A percentile compares a stretch with the other conserved stretches of the same genome.
These are phyloP conservation scores for Zygotorulaspora chibaensis DNA, from an alignment of 805 yeast species.

Conservation along the genomic window DNA sequence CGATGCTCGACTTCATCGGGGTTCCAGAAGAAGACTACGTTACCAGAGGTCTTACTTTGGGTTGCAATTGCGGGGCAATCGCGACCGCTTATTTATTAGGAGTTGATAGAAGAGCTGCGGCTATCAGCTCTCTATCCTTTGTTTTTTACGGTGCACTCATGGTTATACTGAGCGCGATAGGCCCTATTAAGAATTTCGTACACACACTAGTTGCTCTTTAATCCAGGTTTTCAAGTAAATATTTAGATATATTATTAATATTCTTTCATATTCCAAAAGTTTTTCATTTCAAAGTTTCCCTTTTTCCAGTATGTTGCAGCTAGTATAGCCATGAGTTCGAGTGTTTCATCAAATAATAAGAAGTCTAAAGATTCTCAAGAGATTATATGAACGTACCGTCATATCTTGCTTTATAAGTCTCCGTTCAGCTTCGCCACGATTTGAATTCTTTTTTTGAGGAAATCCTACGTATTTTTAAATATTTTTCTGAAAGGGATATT, in stretches of 20 bases:
- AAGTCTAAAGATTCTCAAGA: too few species aligned
- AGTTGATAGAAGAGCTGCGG: constrained; percentile 75
- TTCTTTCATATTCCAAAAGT: too few species aligned
- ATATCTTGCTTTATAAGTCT: too few species aligned
- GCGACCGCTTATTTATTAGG: constrained; percentile 72
- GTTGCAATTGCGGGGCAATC: constrained; percentile 77
- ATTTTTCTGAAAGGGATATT: not conserved
- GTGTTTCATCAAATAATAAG: too few species aligned
- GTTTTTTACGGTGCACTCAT: constrained; percentile 68
- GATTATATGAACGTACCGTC: too few species aligned
- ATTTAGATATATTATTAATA: too few species aligned
- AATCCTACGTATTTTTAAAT: not conserved
- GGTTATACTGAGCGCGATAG: constrained; percentile 63
- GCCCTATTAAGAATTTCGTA: constrained; percentile 47
- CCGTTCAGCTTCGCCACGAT: too few species aligned
- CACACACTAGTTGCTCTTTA: constrained; percentile 44
- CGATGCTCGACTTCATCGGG: constrained; percentile 43
- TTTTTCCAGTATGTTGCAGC: too few species aligned
- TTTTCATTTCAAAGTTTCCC: too few species aligned
- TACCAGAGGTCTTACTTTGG: constrained; percentile 71
- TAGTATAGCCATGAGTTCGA: too few species aligned
- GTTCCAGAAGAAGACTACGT: constrained; percentile 62
- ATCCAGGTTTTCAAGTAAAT: not conserved
- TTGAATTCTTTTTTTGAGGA: too few species aligned
- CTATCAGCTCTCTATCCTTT: constrained; percentile 68